phyloP scores from a whole-genome alignment of 805 yeast genomes.

The Ogataea siamensis region DNA sequence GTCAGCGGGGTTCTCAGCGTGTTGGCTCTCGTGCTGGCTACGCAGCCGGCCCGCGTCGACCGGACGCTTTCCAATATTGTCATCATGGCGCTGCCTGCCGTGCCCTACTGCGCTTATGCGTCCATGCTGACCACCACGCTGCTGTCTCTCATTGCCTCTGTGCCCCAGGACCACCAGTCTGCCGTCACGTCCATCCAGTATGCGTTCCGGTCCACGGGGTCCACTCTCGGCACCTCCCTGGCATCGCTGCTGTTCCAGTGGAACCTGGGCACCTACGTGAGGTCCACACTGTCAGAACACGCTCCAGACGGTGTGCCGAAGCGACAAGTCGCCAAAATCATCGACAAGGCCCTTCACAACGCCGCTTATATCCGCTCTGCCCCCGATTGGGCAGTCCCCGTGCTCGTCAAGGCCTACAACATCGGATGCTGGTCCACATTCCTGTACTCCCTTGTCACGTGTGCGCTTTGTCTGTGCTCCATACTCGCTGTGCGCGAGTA shows the following conservation, averaged over 20 bases:
- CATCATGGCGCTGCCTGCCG: slow-evolving; percentile 42
- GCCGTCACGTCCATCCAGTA: slow-evolving; percentile 66
- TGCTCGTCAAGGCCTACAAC: slow-evolving; percentile 51
- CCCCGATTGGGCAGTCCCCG: slow-evolving; percentile 48
- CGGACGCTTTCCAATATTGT: slow-evolving; percentile 30
- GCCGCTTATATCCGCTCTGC: slow-evolving; percentile 55
- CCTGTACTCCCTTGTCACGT: slow-evolving; percentile 39
- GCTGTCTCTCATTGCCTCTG: slow-evolving; percentile 69
- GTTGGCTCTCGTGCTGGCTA: slow-evolving; percentile 19
- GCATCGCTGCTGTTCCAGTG: slow-evolving; percentile 63
- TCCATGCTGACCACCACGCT: slow-evolving; percentile 63
- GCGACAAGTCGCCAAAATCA: slow-evolving; percentile 41
- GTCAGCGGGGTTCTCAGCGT: slow-evolving; percentile 45
- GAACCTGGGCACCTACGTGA: slow-evolving; percentile 35
- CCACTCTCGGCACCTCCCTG: slow-evolving; percentile 61
- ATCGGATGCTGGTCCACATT: slow-evolving; percentile 54
- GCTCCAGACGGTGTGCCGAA: slow-evolving; percentile 38
- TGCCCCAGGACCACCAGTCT: slow-evolving; percentile 63
- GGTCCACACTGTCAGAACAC: slow-evolving; percentile 31
- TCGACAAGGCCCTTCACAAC: slow-evolving; percentile 52
- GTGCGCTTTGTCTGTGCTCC: slow-evolving; percentile 22
- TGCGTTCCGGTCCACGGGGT: slow-evolving; percentile 64
- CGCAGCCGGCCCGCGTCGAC: slow-evolving; percentile 22
- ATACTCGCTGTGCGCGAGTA: slow-evolving; percentile 30
- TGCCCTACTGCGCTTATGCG: slow-evolving; percentile 57